Evolutionary conservation across 148 eudicot genomes (phyloP).

Genomic region (Silene latifolia): DNA sequence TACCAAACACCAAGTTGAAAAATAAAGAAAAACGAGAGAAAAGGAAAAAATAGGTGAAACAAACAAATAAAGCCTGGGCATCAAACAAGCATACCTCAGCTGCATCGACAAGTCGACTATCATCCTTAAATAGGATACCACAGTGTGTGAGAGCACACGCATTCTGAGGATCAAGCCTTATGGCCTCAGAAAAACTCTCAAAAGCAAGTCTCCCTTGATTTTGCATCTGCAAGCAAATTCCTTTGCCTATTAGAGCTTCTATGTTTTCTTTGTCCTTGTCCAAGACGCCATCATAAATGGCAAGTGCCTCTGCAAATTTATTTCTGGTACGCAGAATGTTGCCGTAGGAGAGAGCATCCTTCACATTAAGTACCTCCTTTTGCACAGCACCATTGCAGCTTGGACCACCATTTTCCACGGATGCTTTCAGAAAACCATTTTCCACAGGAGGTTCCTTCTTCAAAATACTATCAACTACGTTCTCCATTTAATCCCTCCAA

Average conservation of each 20-base stretch:
- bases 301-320: slow-evolving; percentile 79
- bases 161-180: slow-evolving; percentile 78
- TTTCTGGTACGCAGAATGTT: slow-evolving; percentile 86
- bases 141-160: slow-evolving; percentile 92
- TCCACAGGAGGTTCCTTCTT: slow-evolving; percentile 41
- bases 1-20: no score
- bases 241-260: slow-evolving; percentile 89
- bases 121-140: slow-evolving; percentile 93
- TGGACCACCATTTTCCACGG: slow-evolving; percentile 27
- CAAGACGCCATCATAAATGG: slow-evolving; percentile 63
- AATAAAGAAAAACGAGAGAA: no score
- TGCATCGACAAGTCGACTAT: slow-evolving; percentile 83
- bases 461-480: slow-evolving; percentile 43
- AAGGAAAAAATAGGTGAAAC: not conserved
- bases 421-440: slow-evolving; percentile 47
- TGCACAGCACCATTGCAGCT: slow-evolving; percentile 32
- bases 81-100: slow-evolving; percentile 67
- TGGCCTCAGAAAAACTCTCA: slow-evolving; percentile 81
- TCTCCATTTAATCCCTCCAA: slow-evolving; percentile 58
- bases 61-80: slow-evolving; percentile 23
- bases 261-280: slow-evolving; percentile 70
- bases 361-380: slow-evolving; percentile 45
- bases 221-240: slow-evolving; percentile 90
- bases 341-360: slow-evolving; percentile 71
- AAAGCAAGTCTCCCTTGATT: slow-evolving; percentile 70